Percentiles rank a stretch among this genome's conserved stretches.
Evolutionary conservation across 2,329 filamentous ascomycete species (phyloP).

Genomic region (Fusarium sp.): DNA sequence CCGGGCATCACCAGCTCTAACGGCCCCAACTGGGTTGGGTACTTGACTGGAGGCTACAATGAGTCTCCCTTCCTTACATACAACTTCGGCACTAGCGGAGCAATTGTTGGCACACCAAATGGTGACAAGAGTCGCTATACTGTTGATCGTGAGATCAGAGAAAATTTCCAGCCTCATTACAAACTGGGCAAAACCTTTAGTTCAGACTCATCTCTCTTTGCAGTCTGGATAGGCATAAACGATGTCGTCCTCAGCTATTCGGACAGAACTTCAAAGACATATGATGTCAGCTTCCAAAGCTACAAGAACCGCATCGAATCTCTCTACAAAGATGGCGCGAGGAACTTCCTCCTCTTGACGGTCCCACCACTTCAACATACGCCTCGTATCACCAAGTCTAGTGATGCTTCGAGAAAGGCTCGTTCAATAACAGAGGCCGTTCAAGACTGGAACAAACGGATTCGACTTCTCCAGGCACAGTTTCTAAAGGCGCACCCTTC

Average conservation of each 20-base stretch:
- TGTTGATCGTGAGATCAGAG: not conserved
- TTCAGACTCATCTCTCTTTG: not conserved
- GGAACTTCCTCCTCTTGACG: constrained; percentile 1
- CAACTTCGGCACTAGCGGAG: not conserved
- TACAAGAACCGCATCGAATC: not conserved
- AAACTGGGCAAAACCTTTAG: not conserved
- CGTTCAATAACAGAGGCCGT: not conserved
- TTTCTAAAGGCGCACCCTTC: not conserved
- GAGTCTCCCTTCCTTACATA: constrained; percentile 1
- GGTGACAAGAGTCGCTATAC: not conserved
- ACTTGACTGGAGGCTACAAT: not conserved
- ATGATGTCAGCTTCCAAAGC: not conserved
- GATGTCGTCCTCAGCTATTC: not conserved
- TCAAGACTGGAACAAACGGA: not conserved
- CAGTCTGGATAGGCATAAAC: not conserved
- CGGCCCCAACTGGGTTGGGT: constrained; percentile 2
- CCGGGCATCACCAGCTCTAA: not conserved
- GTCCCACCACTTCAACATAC: not conserved
- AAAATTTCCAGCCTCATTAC: not conserved
- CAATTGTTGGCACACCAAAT: not conserved
- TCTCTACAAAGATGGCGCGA: not conserved
- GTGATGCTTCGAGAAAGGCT: not conserved
- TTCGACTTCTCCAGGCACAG: not conserved
- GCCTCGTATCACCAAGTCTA: not conserved
- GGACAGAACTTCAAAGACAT: not conserved